Conservation (phyloP, 768 basidiomycete genomes). For the Suillus placidus region DNA sequence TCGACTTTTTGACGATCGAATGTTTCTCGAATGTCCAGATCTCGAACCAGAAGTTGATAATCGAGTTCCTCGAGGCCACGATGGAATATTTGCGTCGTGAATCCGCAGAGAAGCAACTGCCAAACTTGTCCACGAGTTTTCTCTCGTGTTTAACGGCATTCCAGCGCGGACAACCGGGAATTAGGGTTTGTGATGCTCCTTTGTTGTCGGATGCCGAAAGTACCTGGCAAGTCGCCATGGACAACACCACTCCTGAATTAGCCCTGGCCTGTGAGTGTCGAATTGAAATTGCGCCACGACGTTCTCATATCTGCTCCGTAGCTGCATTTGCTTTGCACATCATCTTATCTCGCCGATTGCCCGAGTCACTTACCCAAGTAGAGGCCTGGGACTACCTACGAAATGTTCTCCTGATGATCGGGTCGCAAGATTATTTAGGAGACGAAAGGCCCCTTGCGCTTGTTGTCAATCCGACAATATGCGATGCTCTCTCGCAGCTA, state of each 20-base stretch:
- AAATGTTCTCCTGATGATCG: constrained; percentile 50
- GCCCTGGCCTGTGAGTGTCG: constrained; percentile 43
- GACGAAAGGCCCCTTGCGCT: constrained; percentile 56
- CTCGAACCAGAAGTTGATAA: not conserved
- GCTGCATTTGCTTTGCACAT: constrained; percentile 53
- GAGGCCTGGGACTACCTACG: constrained; percentile 52
- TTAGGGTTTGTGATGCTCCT: constrained; percentile 10
- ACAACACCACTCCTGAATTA: constrained; percentile 34
- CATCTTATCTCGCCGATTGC: constrained; percentile 25
- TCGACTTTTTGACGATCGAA: constrained; percentile 7
- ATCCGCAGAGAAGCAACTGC: not conserved
- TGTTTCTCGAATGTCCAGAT: constrained; percentile 9
- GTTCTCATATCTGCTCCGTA: constrained; percentile 20
- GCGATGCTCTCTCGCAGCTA: constrained; percentile 48
- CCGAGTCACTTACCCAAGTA: constrained; percentile 42
- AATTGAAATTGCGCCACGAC: constrained; percentile 8
- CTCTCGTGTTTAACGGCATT: constrained; percentile 39
- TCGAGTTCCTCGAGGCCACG: constrained; percentile 2
- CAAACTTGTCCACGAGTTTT: constrained; percentile 38
- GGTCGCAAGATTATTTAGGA: constrained; percentile 45
- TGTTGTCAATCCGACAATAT: constrained; percentile 52
- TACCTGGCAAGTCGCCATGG: constrained; percentile 42
- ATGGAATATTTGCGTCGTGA: not conserved
- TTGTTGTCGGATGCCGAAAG: constrained; percentile 33
- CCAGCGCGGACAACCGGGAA: constrained; percentile 17